Base-by-base conservation (phyloP, 2,329 filamentous ascomycete species). In the Penicillium sp. region DNA sequence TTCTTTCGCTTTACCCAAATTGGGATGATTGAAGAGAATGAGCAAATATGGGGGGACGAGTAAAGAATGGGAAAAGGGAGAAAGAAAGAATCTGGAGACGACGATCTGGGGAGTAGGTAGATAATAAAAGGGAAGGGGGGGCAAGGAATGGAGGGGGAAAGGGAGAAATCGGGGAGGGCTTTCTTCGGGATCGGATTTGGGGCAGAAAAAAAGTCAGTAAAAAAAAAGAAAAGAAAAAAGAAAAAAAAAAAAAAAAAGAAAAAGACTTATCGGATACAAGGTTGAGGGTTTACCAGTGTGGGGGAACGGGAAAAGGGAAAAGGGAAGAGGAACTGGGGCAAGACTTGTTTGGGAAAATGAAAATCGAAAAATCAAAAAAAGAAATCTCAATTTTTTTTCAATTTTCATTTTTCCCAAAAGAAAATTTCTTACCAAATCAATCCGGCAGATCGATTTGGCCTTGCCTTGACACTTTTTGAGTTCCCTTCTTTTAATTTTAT, bases 101-200 rank as follows among this genome's bases (percentile, higher is more conserved):
- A 58, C 60, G 61, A 68, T 67, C 68, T 70, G 66, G 66, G 63
- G 69, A 63, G 61, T 48, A 52, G 57, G 48, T 45, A 62, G 56
- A 61, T 66, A 61, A 67, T 62, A 61, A 66, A 61, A 35, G 46
- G 54, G 54, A 48, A 52, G 57, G 57, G 58, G 27, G 58, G 59
- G 52, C 44, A 47, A 66, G 62, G 62, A 65, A 66, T 65, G 64
- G 62, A 66, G 61, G 63, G 65, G 60, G 64, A 65, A 62, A 62
- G 62, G 64, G 61, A 63, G 63, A 63, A 63, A 65, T 67, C 64
- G 67, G 68, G 65, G 62, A 63, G 60, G 63, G 58, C 57, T 60
- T 62, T 41, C 41, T 52, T 64, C 62, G 63, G 63, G 58, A 65
- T 64, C 62, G 62, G 60, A 52, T 54, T 62, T 54, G 57, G 46